These are phyloP conservation scores for Pyricularia sp. DNA, from an alignment of 2,329 filamentous ascomycete species.

Conservation along the genomic window DNA sequence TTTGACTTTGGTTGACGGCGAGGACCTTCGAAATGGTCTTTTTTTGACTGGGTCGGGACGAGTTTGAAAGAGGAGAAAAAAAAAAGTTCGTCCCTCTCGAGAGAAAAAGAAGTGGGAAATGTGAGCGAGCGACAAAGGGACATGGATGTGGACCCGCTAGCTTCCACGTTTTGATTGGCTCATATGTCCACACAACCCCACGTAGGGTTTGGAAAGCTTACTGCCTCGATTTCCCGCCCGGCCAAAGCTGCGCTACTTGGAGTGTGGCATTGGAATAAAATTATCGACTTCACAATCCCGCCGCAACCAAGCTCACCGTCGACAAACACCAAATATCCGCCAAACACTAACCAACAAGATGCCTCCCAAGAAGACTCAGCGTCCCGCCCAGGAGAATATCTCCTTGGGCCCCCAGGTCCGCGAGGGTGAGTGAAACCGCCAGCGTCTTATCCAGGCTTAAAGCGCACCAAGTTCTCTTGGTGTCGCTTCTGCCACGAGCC, in stretches of 20 bases:
- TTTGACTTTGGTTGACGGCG: slow-evolving; percentile 12
- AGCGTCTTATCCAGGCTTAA: neutral
- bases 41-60: slow-evolving; percentile 5
- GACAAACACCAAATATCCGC: slow-evolving; percentile 17
- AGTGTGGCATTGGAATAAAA: slow-evolving; percentile 7
- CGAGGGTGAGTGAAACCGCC: slow-evolving; percentile 55
- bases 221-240: slow-evolving; percentile 4
- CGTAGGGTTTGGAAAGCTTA: neutral
- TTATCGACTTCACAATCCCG: slow-evolving; percentile 9
- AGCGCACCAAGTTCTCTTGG: neutral
- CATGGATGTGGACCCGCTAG: neutral
- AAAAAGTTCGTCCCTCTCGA: neutral
- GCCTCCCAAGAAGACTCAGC: slow-evolving; percentile 75
- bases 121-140: neutral
- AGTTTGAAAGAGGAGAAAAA: slow-evolving; percentile 6
- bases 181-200: neutral
- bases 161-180: neutral
- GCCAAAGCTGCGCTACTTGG: slow-evolving; percentile 2
- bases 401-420: slow-evolving; percentile 92
- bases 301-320: slow-evolving; percentile 4
- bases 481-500: neutral
- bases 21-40: slow-evolving; percentile 3
- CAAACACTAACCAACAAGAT: slow-evolving; percentile 45
- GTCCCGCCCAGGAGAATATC: slow-evolving; percentile 91
- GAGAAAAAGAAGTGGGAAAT: neutral